These are phyloP conservation scores for Dipsacomyces acuminosporus DNA, from an alignment of 371 early-diverging fungal species.

Conservation along the genomic window DNA sequence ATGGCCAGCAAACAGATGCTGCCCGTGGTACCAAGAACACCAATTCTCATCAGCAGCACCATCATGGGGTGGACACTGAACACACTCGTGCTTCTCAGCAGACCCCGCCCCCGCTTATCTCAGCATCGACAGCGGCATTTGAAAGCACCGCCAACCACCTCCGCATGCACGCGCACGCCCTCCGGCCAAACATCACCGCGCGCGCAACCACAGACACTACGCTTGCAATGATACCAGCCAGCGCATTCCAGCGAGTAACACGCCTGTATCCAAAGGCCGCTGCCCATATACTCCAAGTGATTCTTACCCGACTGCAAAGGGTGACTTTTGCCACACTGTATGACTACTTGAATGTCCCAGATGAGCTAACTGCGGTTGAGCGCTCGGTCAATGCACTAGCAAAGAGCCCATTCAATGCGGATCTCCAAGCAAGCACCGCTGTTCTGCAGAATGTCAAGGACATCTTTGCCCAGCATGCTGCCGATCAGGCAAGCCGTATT, in stretches of 20 bases:
- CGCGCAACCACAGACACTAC: conserved; percentile 86
- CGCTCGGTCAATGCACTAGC: conserved; percentile 71
- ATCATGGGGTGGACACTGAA: conserved; percentile 8
- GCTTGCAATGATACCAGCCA: conserved; percentile 90
- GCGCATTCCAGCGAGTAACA: conserved; percentile 83
- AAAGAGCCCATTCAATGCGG: conserved; percentile 48
- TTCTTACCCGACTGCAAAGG: conserved; percentile 90
- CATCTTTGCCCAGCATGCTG: not conserved
- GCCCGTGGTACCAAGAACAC: conserved; percentile 2
- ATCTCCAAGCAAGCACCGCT: not conserved
- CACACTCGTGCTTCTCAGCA: conserved; percentile 10
- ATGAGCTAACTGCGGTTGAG: conserved; percentile 80
- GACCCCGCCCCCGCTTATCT: not conserved
- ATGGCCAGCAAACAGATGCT: conserved; percentile 48
- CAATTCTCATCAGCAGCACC: conserved; percentile 1
- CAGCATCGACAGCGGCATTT: conserved; percentile 4
- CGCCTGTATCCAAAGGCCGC: conserved; percentile 90
- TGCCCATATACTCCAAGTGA: conserved; percentile 93
- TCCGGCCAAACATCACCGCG: conserved; percentile 69
- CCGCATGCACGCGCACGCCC: not conserved
- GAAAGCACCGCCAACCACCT: not conserved
- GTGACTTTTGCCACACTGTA: conserved; percentile 90
- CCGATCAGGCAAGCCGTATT: not conserved
- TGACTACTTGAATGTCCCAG: conserved; percentile 85
- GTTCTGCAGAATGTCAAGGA: conserved; percentile 13